Base-by-base conservation (phyloP, 139 green algal genomes). In the Nannochloris sp. region DNA sequence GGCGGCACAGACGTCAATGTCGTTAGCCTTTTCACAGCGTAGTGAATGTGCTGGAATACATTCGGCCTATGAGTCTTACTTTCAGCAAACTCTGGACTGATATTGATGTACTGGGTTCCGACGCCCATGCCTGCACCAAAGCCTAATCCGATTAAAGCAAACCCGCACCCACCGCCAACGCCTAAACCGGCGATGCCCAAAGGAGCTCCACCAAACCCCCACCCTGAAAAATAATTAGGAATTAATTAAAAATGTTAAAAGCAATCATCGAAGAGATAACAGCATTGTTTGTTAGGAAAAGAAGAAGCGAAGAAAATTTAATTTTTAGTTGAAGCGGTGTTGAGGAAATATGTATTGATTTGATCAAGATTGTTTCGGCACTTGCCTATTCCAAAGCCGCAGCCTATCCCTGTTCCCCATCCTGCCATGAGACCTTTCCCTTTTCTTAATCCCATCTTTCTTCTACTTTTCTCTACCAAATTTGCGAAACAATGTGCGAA, bases 81-180 rank as follows among this genome's bases (percentile, higher is more conserved):
- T 33, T 75, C 68, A 19, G 59, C 44, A 48, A 75, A 75, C 34
- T 75, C 68, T 19, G 68, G 68, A 25, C 24, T 47, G 2, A 70
- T 58, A 32, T 67, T 67, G 37, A 75, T 75, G 35, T 75, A 75
- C 29, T 67, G 45, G 6, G 68, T 70, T 39, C 68, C 68, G 2
- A 75, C 7, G 1, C 37, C 68, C 6, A 45, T 38, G 8, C 68
- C 68, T 10, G 35, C n/a, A 25, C 67, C 67, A 55, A 55, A 74
- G 24, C 68, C 67, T 25, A 75, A 36, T 19, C 57, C 68, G 24
- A 48, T 59, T 58, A 54, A 56, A 60, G 14, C 59, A 38, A 70
- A 46, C 32, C 68, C 68, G 56, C 68, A 75, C 35, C 64, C 64
- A 53, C 68, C 68, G 46, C 68, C 68, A 15, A 27, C 39, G 10